These are phyloP conservation scores for Lasiosphaeria hispida DNA, from an alignment of 495 filamentous ascomycete species.

Conservation along the genomic window DNA sequence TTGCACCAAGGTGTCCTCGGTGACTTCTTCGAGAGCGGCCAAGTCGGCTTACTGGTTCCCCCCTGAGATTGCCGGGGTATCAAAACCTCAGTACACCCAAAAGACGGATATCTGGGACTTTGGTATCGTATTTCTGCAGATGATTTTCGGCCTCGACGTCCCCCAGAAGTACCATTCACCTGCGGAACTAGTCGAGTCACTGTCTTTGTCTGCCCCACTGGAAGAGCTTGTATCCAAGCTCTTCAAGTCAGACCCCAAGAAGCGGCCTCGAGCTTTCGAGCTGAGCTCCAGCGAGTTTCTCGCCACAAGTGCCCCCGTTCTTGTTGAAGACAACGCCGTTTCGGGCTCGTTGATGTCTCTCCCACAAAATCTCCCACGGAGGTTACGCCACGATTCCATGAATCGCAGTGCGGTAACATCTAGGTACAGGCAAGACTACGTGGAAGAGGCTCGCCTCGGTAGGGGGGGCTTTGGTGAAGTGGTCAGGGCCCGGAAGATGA, in stretches of 20 bases:
- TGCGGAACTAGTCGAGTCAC: constrained; percentile 59
- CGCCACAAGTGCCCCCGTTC: constrained; percentile 56
- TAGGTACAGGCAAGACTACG: constrained; percentile 82
- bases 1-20: constrained; percentile 41
- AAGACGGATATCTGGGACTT: constrained; percentile 96
- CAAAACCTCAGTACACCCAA: constrained; percentile 58
- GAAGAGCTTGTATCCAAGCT: constrained; percentile 76
- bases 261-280: constrained; percentile 85
- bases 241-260: constrained; percentile 78
- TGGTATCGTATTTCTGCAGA: constrained; percentile 84
- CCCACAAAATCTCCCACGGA: constrained; percentile 36
- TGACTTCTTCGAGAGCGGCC: constrained; percentile 53
- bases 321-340: constrained; percentile 42
- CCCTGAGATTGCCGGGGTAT: constrained; percentile 67
- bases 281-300: constrained; percentile 85
- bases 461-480: constrained; percentile 96
- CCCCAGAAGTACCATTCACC: constrained; percentile 76
- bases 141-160: constrained; percentile 84
- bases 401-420: constrained; percentile 50
- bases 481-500: constrained; percentile 91
- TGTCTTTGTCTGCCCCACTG: constrained; percentile 65
- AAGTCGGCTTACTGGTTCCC: constrained; percentile 81
- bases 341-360: constrained; percentile 41
- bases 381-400: constrained; percentile 51
- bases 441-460: constrained; percentile 82